phyloP scores from a whole-genome alignment of 148 eudicot species.

The Gaultheria prostrata region DNA sequence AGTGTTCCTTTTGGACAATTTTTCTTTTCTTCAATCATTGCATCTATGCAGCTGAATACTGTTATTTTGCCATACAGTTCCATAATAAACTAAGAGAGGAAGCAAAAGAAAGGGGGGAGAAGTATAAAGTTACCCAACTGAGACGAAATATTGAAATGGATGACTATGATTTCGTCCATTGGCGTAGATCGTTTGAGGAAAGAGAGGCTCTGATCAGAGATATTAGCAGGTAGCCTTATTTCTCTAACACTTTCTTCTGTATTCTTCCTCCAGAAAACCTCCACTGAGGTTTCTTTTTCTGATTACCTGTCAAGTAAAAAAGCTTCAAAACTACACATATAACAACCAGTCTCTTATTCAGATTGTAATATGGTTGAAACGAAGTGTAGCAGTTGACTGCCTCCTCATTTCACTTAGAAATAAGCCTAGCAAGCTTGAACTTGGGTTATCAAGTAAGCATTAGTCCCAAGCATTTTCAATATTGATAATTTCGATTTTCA shows the following conservation, averaged over 20 bases:
- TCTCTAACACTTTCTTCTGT: not conserved
- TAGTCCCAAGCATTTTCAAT: too few species aligned
- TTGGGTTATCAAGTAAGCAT: too few species aligned
- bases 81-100: constrained; percentile 58
- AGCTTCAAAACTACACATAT: constrained; percentile 4
- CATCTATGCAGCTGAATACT: constrained; percentile 20
- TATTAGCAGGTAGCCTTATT: constrained; percentile 67
- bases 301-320: not conserved
- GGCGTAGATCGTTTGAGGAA: constrained; percentile 97
- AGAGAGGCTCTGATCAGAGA: constrained; percentile 95
- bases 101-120: constrained; percentile 81
- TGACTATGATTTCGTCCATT: constrained; percentile 88
- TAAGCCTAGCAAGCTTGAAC: too few species aligned
- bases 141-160: constrained; percentile 90
- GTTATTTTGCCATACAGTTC: constrained; percentile 39
- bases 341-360: not conserved
- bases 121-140: constrained; percentile 51
- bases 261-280: constrained; percentile 7
- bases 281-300: not conserved
- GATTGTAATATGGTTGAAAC: not conserved
- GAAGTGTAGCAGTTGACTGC: not conserved
- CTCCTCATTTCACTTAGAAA: too few species aligned
- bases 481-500: too few species aligned
- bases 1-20: not conserved
- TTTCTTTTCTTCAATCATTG: not conserved